Evolutionary conservation across 1,284 basidiomycete species (phyloP), one percentile per base, ranked within the genome.

Genomic region (Papiliotrema nemorosa): DNA sequence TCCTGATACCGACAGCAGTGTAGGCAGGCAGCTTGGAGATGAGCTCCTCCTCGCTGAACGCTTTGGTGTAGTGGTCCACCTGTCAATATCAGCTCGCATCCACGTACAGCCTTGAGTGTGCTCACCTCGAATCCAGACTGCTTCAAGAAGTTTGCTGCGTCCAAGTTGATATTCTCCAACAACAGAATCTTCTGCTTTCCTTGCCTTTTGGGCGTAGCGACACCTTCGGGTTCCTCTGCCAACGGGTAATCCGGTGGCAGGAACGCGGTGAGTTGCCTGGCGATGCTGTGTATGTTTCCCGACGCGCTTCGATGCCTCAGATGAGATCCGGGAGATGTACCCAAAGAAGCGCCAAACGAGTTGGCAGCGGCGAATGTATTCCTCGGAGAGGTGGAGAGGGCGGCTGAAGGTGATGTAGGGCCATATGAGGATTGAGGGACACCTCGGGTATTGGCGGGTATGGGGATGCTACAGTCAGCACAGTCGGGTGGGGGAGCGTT

Each of bases 1-100:
- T 90, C 48, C 94, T 85, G 74, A 98, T 98, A 57, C 94, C 94
- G 62, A 98, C 85, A 53, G 87, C 94, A 71, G 97, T 90, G 78
- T 97, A 98, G 4, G 82, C 77, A 47, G 86, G 84, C 47, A 97
- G 88, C 71, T 86, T 90, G 52, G 85, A 80, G 29, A 96, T 76
- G 53, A 98, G 87, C 78, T 98, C 93, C 38, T 88, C 86, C 78
- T 98, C 94, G 21, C 83, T 84, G 80, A 91, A 84, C 44, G 93
- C 86, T 67, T 87, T 87, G 58, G 85, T 82, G 67, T 82, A 81
- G 76, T 94, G 91, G 75, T 97, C 94, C 54, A 98, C 93, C 76
- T 87, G 83, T n/a, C n/a, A n/a, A 7, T 16, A 20, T n/a, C 33
- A 27, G 16, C n/a, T 16, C n/a, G 16, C 29, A n/a, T 10, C 35